Conservation (phyloP, 495 filamentous ascomycete species). For the Aspergillus indologenus region DNA sequence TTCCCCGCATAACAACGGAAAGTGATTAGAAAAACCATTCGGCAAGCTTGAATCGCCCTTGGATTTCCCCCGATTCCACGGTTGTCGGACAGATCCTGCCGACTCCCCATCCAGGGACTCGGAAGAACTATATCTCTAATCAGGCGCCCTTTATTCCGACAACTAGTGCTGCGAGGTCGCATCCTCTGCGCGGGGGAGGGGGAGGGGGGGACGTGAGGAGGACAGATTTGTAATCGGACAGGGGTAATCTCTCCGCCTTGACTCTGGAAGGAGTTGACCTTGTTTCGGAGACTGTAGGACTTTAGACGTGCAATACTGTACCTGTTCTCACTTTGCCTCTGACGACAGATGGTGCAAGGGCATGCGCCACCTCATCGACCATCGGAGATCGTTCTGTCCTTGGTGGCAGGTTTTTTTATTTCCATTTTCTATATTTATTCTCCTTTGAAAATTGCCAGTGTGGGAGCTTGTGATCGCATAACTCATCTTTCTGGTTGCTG, state of each 20-base stretch:
- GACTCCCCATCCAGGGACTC: slow-evolving; percentile 19
- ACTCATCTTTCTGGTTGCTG: neutral
- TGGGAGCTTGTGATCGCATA: neutral
- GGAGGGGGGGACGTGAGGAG: neutral
- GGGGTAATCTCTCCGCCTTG: neutral
- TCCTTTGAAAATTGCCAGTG: no score
- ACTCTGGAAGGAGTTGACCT: neutral
- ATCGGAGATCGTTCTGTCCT: no score
- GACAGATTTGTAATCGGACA: neutral
- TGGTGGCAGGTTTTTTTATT: no score
- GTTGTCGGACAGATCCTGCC: slow-evolving; percentile 19
- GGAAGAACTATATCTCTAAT: slow-evolving; percentile 8
- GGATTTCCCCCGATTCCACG: slow-evolving; percentile 25
- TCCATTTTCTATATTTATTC: no score
- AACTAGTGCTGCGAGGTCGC: neutral
- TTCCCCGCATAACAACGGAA: slow-evolving; percentile 14
- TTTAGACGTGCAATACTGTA: neutral
- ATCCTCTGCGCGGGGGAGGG: neutral
- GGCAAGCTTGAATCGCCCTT: slow-evolving; percentile 34
- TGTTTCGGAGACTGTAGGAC: neutral
- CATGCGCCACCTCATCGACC: neutral
- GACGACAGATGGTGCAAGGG: neutral
- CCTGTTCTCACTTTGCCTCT: neutral
- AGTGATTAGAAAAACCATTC: slow-evolving; percentile 39
- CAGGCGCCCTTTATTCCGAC: neutral